These are phyloP conservation scores for Acacia crassicarpa DNA, from an alignment of 306 rosid species.

Conservation along the genomic window DNA sequence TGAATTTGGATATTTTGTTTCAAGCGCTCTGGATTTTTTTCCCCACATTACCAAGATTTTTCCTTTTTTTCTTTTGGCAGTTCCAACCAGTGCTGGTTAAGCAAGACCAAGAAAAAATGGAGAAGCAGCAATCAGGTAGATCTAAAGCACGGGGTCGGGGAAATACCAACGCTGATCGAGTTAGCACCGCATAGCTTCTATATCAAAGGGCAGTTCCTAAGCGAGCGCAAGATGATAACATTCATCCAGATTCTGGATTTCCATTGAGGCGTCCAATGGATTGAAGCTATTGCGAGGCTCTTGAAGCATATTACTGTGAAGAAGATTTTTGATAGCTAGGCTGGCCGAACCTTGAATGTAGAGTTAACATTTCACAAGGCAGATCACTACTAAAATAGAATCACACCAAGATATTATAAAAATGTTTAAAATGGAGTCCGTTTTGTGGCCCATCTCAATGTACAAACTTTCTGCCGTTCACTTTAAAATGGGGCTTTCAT, in stretches of 20 bases:
- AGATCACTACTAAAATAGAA: background rate
- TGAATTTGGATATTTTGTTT: background rate
- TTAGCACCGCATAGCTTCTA: slow-evolving; percentile 52
- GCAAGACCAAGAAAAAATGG: slow-evolving; percentile 57
- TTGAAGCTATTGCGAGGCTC: slow-evolving; percentile 4
- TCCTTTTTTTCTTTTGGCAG: slow-evolving; percentile 41
- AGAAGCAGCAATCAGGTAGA: slow-evolving; percentile 49
- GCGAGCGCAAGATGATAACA: slow-evolving; percentile 15
- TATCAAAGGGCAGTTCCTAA: slow-evolving; percentile 50
- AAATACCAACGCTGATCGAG: slow-evolving; percentile 50
- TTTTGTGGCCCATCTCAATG: background rate
- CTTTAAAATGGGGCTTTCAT: background rate
- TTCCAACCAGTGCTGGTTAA: slow-evolving; percentile 86
- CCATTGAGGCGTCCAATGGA: background rate
- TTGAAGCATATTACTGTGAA: background rate
- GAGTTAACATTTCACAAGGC: background rate
- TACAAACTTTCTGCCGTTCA: background rate
- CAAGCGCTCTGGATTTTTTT: background rate
- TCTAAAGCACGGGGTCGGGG: slow-evolving; percentile 39
- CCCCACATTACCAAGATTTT: background rate
- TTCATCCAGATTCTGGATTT: background rate
- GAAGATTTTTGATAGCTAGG: slow-evolving; percentile 9
- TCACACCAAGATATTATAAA: background rate
- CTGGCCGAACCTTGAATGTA: background rate
- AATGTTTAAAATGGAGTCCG: slow-evolving; percentile 4